Evolutionary conservation across 768 basidiomycete genomes (phyloP).

Genomic region (Mycena leptocephala): DNA sequence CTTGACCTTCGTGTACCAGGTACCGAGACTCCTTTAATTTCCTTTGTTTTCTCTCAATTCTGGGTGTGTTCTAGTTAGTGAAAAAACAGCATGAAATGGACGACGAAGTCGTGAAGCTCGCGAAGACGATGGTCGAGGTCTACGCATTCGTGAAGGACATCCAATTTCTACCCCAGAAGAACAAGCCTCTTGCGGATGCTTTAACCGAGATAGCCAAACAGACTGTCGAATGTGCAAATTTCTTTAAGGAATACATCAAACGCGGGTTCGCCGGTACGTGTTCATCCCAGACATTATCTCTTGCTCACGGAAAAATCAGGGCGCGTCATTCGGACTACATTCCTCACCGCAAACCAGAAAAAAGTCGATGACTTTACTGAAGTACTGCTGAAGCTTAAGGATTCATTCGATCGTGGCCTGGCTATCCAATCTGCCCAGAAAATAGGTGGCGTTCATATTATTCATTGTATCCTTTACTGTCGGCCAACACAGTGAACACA

Average conservation of each 20-base stretch:
- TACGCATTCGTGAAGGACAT: constrained; percentile 50
- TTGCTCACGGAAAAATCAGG: background rate
- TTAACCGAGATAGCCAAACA: constrained; percentile 46
- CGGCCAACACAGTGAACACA: background rate
- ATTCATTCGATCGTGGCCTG: background rate
- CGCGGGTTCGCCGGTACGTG: constrained; percentile 50
- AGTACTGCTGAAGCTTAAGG: background rate
- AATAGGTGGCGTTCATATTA: background rate
- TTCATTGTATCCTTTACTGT: background rate
- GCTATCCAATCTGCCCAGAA: background rate
- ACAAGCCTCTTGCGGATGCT: constrained; percentile 44
- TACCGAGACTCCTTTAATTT: background rate
- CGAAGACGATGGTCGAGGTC: constrained; percentile 46
- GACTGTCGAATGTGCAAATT: constrained; percentile 55
- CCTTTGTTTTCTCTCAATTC: background rate
- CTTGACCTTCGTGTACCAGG: background rate
- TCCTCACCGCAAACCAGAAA: background rate
- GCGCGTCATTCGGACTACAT: background rate
- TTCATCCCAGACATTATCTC: background rate
- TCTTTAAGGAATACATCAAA: constrained; percentile 52
- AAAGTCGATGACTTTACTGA: background rate
- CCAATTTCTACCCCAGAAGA: constrained; percentile 43
- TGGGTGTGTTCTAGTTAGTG: constrained; percentile 38
- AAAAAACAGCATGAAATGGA: constrained; percentile 47
- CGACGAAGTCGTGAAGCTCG: constrained; percentile 42